Conservation (phyloP, 345 rosid species). For the Gossypium bickii region DNA sequence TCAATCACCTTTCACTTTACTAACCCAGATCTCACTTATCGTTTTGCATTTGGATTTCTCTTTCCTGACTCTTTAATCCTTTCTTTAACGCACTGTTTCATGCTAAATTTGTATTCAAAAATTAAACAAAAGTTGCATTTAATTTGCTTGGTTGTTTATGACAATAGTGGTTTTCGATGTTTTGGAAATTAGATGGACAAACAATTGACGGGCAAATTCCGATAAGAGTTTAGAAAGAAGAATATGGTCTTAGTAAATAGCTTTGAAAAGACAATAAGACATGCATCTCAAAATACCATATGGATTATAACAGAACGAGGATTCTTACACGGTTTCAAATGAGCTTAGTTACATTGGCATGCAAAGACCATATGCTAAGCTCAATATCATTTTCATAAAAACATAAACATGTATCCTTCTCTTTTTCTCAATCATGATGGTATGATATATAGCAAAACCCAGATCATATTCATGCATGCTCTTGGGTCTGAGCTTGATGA, state of each 20-base stretch:
- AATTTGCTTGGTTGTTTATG: background rate
- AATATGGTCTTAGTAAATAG: background rate
- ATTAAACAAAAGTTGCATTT: background rate
- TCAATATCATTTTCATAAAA: conserved; percentile 7
- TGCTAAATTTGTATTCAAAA: too few species aligned
- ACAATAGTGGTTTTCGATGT: background rate
- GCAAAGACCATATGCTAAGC: background rate
- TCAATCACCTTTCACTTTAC: background rate
- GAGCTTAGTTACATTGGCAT: background rate
- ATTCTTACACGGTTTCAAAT: background rate
- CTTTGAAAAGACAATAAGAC: background rate
- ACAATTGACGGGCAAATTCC: background rate
- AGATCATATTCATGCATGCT: background rate
- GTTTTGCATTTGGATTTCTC: too few species aligned
- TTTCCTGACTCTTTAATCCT: too few species aligned
- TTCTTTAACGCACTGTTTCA: too few species aligned
- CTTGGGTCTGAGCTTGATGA: background rate
- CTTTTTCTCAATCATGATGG: background rate
- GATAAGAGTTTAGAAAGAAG: background rate
- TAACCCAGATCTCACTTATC: background rate
- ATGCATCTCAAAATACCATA: background rate
- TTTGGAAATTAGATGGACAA: too few species aligned
- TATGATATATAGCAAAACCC: background rate
- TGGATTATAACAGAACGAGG: background rate
- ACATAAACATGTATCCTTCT: background rate